phyloP scores from a whole-genome alignment of 31 red algal genomes.

The Bonnemaisonia californica region DNA sequence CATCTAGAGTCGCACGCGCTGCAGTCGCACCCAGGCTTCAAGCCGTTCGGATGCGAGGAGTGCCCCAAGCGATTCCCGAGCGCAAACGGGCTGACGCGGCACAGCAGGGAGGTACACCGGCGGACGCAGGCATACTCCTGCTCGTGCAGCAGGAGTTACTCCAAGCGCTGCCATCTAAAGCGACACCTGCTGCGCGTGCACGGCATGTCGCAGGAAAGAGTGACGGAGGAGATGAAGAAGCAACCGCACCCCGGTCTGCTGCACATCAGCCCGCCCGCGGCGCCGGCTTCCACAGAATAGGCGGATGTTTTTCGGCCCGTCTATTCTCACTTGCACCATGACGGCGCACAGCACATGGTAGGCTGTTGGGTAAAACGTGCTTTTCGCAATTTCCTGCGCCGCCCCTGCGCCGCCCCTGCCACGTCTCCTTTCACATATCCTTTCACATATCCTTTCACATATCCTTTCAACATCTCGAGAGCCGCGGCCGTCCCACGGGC shows the following conservation, averaged over 20 bases:
- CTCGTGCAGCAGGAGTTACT: conserved; percentile 9
- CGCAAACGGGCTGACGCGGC: conserved; percentile 38
- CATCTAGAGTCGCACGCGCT: conserved; percentile 50
- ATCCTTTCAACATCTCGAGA: no score
- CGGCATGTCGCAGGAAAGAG: conserved; percentile 33
- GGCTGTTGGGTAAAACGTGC: no score
- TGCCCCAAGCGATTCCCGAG: conserved; percentile 52
- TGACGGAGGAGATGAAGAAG: conserved; percentile 63
- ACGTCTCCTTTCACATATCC: no score
- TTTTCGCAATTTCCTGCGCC: no score
- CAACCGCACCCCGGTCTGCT: conserved; percentile 45
- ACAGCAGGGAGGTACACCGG: conserved; percentile 43
- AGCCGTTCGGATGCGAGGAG: conserved; percentile 31
- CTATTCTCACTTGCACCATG: no score
- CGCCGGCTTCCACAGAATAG: conserved; percentile 8
- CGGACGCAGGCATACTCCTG: conserved; percentile 35
- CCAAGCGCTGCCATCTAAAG: conserved; percentile 56
- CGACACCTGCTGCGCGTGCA: conserved; percentile 55
- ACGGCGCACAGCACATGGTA: no score
- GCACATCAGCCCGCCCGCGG: conserved; percentile 9
- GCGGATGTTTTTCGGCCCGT: no score
- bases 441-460: no score
- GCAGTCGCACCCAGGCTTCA: conserved; percentile 21
- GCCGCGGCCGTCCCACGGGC: no score
- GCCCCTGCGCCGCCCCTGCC: no score